These are phyloP conservation scores for Cruciata laevipes DNA, from an alignment of 257 asterid genomes.

Conservation along the genomic window DNA sequence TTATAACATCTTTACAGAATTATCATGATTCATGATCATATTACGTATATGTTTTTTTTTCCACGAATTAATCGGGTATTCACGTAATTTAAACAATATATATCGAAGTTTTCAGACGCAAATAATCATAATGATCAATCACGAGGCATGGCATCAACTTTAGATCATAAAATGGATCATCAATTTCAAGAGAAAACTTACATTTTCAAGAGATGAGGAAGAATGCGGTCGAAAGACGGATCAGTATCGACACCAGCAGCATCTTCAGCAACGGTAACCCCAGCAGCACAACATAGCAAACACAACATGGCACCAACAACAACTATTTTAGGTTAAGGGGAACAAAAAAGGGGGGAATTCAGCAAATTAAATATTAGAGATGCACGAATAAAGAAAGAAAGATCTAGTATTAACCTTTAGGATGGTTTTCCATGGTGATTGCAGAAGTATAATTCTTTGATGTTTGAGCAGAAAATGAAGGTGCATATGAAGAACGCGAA, in stretches of 20 bases:
- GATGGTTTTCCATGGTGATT: conserved; percentile 30
- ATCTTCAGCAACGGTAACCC: conserved; percentile 23
- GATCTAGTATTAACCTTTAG: conserved; percentile 28
- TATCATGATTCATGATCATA: too few species aligned
- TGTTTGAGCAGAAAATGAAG: not conserved
- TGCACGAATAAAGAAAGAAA: not conserved
- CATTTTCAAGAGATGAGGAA: conserved; percentile 77
- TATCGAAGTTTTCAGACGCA: not conserved
- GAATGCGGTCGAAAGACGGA: conserved; percentile 36
- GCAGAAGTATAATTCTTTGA: not conserved
- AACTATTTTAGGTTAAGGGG: not conserved
- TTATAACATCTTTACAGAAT: not conserved
- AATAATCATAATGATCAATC: not conserved
- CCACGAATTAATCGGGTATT: not conserved
- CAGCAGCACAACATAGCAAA: not conserved
- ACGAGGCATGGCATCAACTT: not conserved
- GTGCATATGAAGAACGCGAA: not conserved
- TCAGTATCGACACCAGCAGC: conserved; percentile 17
- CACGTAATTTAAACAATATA: not conserved
- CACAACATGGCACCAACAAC: not conserved
- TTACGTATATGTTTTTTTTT: too few species aligned
- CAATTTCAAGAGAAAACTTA: conserved; percentile 20
- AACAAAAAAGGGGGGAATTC: not conserved
- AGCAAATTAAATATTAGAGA: not conserved
- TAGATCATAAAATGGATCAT: not conserved